A percentile compares a stretch with the other conserved stretches of the same genome.
Evolutionary conservation across 768 basidiomycete genomes (phyloP).

Genomic region (Tylopilus rubrobrunneus): DNA sequence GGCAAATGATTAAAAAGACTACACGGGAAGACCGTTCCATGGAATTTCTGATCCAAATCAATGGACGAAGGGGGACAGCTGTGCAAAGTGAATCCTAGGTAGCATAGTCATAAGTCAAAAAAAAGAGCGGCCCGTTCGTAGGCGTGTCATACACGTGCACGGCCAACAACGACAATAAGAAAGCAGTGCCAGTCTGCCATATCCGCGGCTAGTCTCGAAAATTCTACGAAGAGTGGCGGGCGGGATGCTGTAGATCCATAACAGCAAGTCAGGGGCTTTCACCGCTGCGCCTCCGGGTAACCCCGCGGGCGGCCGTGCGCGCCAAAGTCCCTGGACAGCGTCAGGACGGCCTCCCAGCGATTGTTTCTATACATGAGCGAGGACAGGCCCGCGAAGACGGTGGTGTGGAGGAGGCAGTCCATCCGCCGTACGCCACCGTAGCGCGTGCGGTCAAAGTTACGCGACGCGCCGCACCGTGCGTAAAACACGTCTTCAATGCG

Average conservation of each 20-base stretch:
- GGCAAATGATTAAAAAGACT: neutral
- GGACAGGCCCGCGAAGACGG: constrained; percentile 51
- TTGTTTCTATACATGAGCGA: constrained; percentile 33
- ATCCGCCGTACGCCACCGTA: constrained; percentile 42
- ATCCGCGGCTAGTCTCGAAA: neutral
- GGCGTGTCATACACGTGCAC: neutral
- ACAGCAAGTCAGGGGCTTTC: neutral
- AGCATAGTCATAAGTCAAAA: constrained; percentile 10
- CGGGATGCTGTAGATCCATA: constrained; percentile 4
- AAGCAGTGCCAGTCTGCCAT: constrained; percentile 13
- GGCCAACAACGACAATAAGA: neutral
- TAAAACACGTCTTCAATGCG: constrained; percentile 43
- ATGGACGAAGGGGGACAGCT: neutral
- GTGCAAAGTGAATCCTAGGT: neutral
- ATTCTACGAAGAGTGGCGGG: neutral
- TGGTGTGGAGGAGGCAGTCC: constrained; percentile 48
- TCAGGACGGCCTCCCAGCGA: constrained; percentile 42
- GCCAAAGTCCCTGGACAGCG: constrained; percentile 37
- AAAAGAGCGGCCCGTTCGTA: neutral
- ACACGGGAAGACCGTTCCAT: constrained; percentile 2
- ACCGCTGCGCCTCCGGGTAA: neutral
- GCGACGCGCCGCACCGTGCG: constrained; percentile 40
- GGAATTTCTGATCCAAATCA: constrained; percentile 8
- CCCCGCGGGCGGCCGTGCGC: neutral
- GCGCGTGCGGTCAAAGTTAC: constrained; percentile 33